Conservation (phyloP, 2,329 filamentous ascomycete genomes). For the Fonsecaea erecta region DNA sequence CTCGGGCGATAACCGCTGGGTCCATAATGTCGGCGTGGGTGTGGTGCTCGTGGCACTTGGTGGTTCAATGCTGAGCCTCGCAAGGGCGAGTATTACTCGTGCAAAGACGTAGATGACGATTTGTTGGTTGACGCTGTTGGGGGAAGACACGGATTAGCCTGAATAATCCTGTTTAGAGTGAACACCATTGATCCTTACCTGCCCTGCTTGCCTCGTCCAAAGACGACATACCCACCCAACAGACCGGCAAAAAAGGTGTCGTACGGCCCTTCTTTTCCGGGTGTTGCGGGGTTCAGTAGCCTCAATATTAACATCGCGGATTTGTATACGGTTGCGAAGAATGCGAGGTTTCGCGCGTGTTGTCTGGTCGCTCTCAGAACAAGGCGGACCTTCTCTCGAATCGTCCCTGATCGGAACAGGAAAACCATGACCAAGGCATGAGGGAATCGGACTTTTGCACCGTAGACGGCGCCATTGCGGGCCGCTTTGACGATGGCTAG, state of each 20-base stretch:
- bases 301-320: slow-evolving; percentile 75
- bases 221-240: slow-evolving; percentile 89
- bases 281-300: slow-evolving; percentile 52
- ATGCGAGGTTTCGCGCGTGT: slow-evolving; percentile 88
- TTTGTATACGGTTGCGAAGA: slow-evolving; percentile 93
- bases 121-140: slow-evolving; percentile 50
- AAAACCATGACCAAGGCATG: slow-evolving; percentile 98
- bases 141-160: slow-evolving; percentile 6
- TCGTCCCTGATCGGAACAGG: slow-evolving; percentile 90
- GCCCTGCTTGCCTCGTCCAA: slow-evolving; percentile 77
- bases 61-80: slow-evolving; percentile 77
- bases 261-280: slow-evolving; percentile 68
- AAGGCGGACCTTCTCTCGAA: slow-evolving; percentile 76
- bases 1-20: slow-evolving; percentile 39
- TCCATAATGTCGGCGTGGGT: slow-evolving; percentile 35
- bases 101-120: slow-evolving; percentile 99
- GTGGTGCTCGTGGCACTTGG: slow-evolving; percentile 42
- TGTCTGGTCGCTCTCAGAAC: slow-evolving; percentile 85
- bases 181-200: slow-evolving; percentile 64
- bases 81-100: slow-evolving; percentile 81
- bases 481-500: slow-evolving; percentile 88
- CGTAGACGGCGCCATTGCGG: slow-evolving; percentile 96
- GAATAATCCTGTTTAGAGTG: slow-evolving; percentile 51
- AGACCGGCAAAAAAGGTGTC: slow-evolving; percentile 87
- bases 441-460: slow-evolving; percentile 95